Evolutionary conservation across 73 alveolate genomes (phyloP), one percentile per base, ranked within the genome.

Genomic region (Breviolum minutum): DNA sequence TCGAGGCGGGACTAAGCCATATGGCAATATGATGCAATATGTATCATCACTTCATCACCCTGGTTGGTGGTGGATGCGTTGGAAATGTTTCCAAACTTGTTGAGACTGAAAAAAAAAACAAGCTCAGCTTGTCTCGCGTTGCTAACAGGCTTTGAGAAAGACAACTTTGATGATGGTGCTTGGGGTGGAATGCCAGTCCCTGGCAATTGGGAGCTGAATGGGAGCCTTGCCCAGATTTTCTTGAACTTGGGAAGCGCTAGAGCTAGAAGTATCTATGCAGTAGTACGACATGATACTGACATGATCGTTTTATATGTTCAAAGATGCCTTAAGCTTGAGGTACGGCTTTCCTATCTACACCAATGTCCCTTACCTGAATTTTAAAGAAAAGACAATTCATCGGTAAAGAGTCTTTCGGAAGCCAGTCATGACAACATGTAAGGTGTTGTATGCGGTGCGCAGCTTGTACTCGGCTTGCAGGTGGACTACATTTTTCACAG

Each of bases 151-250:
- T 93, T 74, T 63, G 98, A 93, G 27, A 69, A 64, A 27, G 30
- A 13, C 9, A 64, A 27, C 83, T 74, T 93, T 27, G 98, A 93
- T 30, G 98, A 93, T 48, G 92, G 79, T 26, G 32, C 82, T n/a
- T 93, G 98, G 98, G 81, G 84, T 12, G 91, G 82, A 11, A 93
- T 93, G 92, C 92, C 98, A 8, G 98, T 93, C 71, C 98, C 98
- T 3, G 98, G 92, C 32, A 93, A 93, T 17, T 93, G 98, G 98
- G 98, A 93, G 92, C 98, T 93, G 83, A 93, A 93, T 62, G 91
- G 92, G 91, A 69, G 54, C 14, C 95, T n/a, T 64, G 82, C 54
- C 68, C 32, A 24, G 77, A 40, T 20, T 16, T 48, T 12, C 60
- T 29, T 29, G 48, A 48, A 74, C 48, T 16, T 74, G 29, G 5